Evolutionary conservation across 768 basidiomycete genomes (phyloP).

Genomic region (Daedaleopsis sinensis): DNA sequence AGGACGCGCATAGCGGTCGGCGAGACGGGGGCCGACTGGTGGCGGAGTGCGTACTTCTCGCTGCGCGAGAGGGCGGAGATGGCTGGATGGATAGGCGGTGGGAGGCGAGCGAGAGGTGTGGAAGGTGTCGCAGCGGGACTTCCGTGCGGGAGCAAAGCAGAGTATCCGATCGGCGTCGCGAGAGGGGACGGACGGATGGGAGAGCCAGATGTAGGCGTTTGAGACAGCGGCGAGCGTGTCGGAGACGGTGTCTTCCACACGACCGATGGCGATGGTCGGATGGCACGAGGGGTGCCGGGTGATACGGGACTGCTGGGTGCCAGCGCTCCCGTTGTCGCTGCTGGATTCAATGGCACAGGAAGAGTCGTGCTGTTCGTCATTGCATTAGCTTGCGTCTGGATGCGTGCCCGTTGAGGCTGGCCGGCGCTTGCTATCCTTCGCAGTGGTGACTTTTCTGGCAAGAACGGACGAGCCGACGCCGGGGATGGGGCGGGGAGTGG

Average conservation of each 20-base stretch:
- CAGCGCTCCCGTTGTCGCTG: conserved; percentile 1
- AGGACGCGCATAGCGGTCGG: neutral
- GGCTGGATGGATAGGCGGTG: neutral
- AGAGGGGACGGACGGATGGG: neutral
- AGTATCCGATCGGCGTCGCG: neutral
- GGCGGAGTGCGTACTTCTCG: neutral
- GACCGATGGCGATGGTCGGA: conserved; percentile 15
- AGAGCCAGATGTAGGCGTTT: neutral
- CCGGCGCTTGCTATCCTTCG: conserved; percentile 10
- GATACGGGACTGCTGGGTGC: neutral
- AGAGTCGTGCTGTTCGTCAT: neutral
- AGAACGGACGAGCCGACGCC: conserved; percentile 7
- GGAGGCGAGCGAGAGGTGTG: neutral
- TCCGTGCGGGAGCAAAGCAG: neutral
- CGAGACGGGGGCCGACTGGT: neutral
- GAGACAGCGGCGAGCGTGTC: conserved; percentile 8
- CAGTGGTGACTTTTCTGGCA: conserved; percentile 16
- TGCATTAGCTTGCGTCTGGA: conserved; percentile 1
- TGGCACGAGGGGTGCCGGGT: conserved; percentile 5
- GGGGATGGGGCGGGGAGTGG: neutral
- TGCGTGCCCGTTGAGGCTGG: conserved; percentile 2
- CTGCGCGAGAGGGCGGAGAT: neutral
- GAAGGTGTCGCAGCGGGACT: neutral
- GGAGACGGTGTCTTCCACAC: conserved; percentile 17
- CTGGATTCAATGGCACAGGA: neutral